A percentile compares a stretch with the other conserved stretches of the same genome.
phyloP scores from a whole-genome alignment of 805 yeast species.

The Suhomyces sp. region DNA sequence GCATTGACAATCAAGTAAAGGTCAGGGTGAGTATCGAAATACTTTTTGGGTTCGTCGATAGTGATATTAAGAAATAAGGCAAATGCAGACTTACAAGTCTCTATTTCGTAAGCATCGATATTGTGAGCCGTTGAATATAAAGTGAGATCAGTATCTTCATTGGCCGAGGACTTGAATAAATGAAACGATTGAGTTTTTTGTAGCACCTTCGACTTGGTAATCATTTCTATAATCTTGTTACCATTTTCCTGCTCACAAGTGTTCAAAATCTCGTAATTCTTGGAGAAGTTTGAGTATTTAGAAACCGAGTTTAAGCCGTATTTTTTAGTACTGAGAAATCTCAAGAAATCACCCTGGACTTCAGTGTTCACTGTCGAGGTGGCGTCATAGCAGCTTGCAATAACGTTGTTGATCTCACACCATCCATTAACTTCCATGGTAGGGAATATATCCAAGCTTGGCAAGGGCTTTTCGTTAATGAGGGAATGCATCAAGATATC shows the following conservation, averaged over 20 bases:
- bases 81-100: conserved; percentile 58
- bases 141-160: conserved; percentile 18
- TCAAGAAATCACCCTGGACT: conserved; percentile 19
- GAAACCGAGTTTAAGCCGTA: conserved; percentile 24
- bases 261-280: conserved; percentile 25
- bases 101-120: conserved; percentile 46
- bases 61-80: conserved; percentile 63
- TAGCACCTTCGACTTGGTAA: conserved; percentile 68
- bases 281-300: conserved; percentile 17
- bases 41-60: conserved; percentile 29
- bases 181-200: conserved; percentile 85
- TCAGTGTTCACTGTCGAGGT: conserved; percentile 14
- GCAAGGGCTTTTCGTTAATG: conserved; percentile 77
- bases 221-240: conserved; percentile 48
- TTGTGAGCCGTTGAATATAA: conserved; percentile 74
- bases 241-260: conserved; percentile 10
- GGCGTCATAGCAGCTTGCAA: conserved; percentile 45
- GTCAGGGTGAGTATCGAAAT: conserved; percentile 16
- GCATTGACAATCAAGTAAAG: conserved; percentile 51
- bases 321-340: conserved; percentile 26
- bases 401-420: conserved; percentile 57
- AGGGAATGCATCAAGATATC: conserved; percentile 88
- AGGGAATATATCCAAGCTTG: conserved; percentile 52
- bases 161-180: conserved; percentile 52
- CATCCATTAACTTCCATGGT: conserved; percentile 64